Conservation (phyloP, 73 alveolate species). For the Loxodes magnus region DNA sequence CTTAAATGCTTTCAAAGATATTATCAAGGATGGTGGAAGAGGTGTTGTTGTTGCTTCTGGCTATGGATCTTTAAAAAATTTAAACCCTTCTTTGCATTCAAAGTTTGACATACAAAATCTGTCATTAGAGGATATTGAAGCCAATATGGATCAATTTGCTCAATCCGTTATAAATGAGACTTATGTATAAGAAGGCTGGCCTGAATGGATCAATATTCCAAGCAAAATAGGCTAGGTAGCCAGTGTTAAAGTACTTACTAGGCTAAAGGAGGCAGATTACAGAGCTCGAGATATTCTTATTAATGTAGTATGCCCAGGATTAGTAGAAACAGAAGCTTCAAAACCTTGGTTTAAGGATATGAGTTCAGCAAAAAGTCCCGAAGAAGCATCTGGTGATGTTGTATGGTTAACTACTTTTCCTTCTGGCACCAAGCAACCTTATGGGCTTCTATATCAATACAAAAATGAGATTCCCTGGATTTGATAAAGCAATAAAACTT, state of each 20-base stretch:
- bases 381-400: too few relatives aligned
- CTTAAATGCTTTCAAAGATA: neutral
- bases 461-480: too few relatives aligned
- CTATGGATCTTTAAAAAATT: neutral
- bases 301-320: neutral
- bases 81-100: neutral
- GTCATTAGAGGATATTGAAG: conserved; percentile 2
- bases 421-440: too few relatives aligned
- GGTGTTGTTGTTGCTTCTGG: neutral
- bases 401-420: too few relatives aligned
- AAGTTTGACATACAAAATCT: neutral
- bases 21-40: neutral
- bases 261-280: too few relatives aligned
- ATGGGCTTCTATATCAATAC: too few relatives aligned
- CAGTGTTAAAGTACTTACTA: neutral
- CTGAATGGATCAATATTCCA: conserved; percentile 5
- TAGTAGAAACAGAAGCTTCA: neutral
- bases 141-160: neutral
- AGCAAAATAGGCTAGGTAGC: neutral
- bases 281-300: neutral
- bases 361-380: too few relatives aligned
- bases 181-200: neutral
- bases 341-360: conserved; percentile 3
- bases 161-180: neutral
- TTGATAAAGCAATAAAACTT: too few relatives aligned